A percentile compares a stretch with the other conserved stretches of the same genome.
Evolutionary conservation across 2,329 filamentous ascomycete species (phyloP).

Genomic region (Trichoderma hamatum): DNA sequence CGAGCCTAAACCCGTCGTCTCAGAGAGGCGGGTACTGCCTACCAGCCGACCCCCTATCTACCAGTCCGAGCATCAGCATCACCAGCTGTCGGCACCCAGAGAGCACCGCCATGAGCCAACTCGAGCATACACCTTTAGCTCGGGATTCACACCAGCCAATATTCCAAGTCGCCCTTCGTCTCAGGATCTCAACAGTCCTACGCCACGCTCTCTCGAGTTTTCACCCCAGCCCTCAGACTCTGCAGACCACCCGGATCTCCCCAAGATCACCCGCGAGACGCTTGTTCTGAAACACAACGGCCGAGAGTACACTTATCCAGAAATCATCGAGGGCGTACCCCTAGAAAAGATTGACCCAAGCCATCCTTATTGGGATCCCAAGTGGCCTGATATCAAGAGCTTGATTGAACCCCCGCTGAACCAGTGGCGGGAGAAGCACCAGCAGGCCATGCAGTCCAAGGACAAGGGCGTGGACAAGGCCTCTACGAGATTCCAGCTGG

Average conservation of each 20-base stretch:
- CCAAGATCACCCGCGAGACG: constrained; percentile 48
- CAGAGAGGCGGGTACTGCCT: constrained; percentile 5
- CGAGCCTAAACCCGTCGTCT: neutral
- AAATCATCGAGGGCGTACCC: constrained; percentile 57
- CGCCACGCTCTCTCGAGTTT: constrained; percentile 33
- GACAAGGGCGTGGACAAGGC: constrained; percentile 39
- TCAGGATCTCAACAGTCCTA: constrained; percentile 37
- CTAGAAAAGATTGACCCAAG: constrained; percentile 52
- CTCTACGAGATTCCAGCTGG: constrained; percentile 55
- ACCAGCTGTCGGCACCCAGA: constrained; percentile 33
- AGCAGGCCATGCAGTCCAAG: constrained; percentile 41
- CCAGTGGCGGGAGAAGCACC: constrained; percentile 53
- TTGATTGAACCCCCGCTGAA: constrained; percentile 49
- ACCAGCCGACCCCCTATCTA: constrained; percentile 28
- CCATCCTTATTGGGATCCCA: constrained; percentile 60
- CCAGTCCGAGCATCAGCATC: constrained; percentile 32
- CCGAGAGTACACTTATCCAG: constrained; percentile 52
- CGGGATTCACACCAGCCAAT: constrained; percentile 41
- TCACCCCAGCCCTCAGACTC: constrained; percentile 34
- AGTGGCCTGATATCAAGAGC: constrained; percentile 52
- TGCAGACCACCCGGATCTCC: constrained; percentile 29
- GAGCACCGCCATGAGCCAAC: constrained; percentile 33
- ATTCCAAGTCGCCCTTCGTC: constrained; percentile 36
- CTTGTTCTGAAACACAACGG: constrained; percentile 55
- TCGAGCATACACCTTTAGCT: constrained; percentile 20